phyloP scores from a whole-genome alignment of 768 basidiomycete genomes.

The Boletus pseudopeckii region DNA sequence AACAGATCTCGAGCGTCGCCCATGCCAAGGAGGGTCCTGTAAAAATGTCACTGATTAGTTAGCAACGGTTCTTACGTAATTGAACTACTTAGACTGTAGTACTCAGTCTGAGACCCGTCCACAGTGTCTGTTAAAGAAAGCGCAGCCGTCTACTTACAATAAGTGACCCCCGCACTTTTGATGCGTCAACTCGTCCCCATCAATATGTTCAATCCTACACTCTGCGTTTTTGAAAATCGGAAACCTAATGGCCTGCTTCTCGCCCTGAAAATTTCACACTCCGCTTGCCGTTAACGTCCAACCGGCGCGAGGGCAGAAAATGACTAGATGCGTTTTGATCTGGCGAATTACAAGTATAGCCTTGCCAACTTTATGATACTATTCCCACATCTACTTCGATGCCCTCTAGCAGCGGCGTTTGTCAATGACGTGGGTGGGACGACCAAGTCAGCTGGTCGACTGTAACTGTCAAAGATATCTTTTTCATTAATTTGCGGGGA shows the following conservation, averaged over 20 bases:
- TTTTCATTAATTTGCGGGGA: slow-evolving; percentile 28
- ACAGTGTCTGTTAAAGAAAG: no score
- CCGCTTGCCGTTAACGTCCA: slow-evolving; percentile 9
- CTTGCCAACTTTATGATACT: neutral
- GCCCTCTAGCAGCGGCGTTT: neutral
- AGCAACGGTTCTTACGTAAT: slow-evolving; percentile 19
- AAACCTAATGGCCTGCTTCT: slow-evolving; percentile 28
- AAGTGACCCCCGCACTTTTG: slow-evolving; percentile 22
- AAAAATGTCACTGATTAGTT: neutral
- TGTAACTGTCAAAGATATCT: slow-evolving; percentile 12
- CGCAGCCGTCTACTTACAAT: neutral
- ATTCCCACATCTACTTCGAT: neutral
- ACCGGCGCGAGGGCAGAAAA: slow-evolving; percentile 4
- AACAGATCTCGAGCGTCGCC: no score
- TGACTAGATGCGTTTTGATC: neutral
- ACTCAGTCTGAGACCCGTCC: no score
- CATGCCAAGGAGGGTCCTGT: no score
- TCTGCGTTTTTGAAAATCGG: slow-evolving; percentile 30
- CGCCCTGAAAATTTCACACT: slow-evolving; percentile 27
- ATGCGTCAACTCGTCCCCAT: slow-evolving; percentile 19
- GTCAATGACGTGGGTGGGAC: neutral
- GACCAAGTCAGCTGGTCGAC: slow-evolving; percentile 13
- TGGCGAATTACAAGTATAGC: neutral
- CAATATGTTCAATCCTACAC: slow-evolving; percentile 7
- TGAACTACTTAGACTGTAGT: no score